These are phyloP conservation scores for Brassica nigra DNA, from an alignment of 345 rosid species.

Conservation along the genomic window DNA sequence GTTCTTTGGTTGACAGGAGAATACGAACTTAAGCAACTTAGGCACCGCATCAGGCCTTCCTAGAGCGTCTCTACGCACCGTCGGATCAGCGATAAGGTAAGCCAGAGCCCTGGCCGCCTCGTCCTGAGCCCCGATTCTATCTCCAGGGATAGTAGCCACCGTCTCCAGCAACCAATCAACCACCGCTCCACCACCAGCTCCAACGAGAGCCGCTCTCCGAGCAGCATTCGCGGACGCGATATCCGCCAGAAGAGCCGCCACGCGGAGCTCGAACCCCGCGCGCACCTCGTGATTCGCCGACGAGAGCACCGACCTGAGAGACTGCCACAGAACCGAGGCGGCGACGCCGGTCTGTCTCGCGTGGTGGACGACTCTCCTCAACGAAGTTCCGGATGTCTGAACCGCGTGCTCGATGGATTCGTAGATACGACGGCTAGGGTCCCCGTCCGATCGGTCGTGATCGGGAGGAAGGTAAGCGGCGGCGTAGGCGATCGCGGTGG, in stretches of 20 bases:
- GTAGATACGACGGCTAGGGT: constrained; percentile 43
- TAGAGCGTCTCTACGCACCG: constrained; percentile 66
- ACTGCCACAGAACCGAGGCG: constrained; percentile 87
- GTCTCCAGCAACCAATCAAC: constrained; percentile 96
- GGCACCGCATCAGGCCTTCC: constrained; percentile 88
- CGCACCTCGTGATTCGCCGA: constrained; percentile 94
- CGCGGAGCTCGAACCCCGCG: constrained; percentile 86
- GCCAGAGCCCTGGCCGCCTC: constrained; percentile 96
- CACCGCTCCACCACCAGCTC: constrained; percentile 84
- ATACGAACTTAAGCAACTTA: constrained; percentile 74
- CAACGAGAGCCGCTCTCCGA: constrained; percentile 81
- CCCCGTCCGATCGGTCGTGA: constrained; percentile 17
- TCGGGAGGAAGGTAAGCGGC: constrained; percentile 38
- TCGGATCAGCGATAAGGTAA: constrained; percentile 81
- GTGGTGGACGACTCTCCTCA: constrained; percentile 59
- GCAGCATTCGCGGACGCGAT: constrained; percentile 77
- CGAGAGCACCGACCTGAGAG: constrained; percentile 82
- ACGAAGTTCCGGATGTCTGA: constrained; percentile 59
- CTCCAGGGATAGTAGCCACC: constrained; percentile 53
- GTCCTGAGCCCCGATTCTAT: constrained; percentile 75
- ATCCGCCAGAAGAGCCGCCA: constrained; percentile 87
- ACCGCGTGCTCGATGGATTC: constrained; percentile 50
- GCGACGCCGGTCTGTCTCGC: constrained; percentile 76
- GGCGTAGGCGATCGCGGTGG: constrained; percentile 53
- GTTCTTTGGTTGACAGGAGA: constrained; percentile 79